These are phyloP conservation scores for Ceratocystis papillata DNA, from an alignment of 2,329 filamentous ascomycete species.

Conservation along the genomic window DNA sequence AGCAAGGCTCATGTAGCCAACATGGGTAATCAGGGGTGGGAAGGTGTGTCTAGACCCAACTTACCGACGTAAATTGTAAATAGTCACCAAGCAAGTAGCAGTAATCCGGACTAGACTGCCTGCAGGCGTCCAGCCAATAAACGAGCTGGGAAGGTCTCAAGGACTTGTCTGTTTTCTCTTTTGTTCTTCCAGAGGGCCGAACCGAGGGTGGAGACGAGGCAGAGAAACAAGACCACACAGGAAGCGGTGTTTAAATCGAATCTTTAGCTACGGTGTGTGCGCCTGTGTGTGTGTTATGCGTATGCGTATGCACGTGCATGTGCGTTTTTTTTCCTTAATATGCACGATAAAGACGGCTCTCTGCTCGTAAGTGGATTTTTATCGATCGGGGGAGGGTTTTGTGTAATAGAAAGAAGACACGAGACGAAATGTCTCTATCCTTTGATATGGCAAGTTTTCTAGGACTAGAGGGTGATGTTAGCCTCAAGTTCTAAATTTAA, in stretches of 20 bases:
- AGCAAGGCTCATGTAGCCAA: slow-evolving; percentile 2
- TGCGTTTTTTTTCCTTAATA: neutral
- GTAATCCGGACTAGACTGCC: neutral
- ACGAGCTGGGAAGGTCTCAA: neutral
- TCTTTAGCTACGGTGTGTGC: slow-evolving; percentile 1
- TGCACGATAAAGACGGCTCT: neutral
- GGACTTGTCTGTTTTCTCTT: neutral
- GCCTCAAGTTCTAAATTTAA: neutral
- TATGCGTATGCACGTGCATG: neutral
- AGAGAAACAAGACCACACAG: neutral
- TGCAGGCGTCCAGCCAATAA: neutral
- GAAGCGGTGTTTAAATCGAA: neutral
- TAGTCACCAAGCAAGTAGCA: neutral
- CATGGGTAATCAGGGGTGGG: neutral
- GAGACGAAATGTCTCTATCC: neutral
- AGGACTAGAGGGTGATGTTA: slow-evolving; percentile 1
- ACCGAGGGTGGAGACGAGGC: slow-evolving; percentile 1
- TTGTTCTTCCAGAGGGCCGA: neutral
- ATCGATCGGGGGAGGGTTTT: neutral
- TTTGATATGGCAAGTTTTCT: neutral
- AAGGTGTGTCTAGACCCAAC: neutral
- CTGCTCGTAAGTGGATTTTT: neutral
- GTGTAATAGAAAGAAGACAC: slow-evolving; percentile 9
- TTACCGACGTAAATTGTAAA: neutral
- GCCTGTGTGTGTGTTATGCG: neutral